Evolutionary conservation across 1,284 basidiomycete species (phyloP), one percentile per base, ranked within the genome.

Genomic region (Pascua sp.): DNA sequence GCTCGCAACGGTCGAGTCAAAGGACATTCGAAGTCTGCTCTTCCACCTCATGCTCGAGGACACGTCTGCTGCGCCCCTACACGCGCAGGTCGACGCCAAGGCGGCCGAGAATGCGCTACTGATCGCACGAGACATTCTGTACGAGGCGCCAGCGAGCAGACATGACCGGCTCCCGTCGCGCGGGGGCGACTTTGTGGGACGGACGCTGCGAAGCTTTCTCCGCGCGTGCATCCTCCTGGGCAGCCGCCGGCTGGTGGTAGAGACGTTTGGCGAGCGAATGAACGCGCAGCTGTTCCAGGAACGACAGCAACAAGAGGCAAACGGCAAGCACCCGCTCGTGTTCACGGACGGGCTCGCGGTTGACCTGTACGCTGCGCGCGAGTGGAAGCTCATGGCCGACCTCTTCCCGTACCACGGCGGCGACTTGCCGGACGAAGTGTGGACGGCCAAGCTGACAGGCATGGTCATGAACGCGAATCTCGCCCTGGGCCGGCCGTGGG

Each of bases 401-500:
- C 47, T 69, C 8, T 64, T 68, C 52, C 49, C 48, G 43, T 43
- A 39, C 8, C 24, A 32, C 7, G 38, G 49, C 15, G 53, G 48
- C n/a, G 47, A 42, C n/a, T 38, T 60, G 16, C 68, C 69, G 2
- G 16, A 42, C 17, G 37, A 51, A 12, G 46, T 54, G 5, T 63
- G 57, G 45, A 67, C 67, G 0, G 52, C 67, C 0, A 37, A 56
- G 1, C 42, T 68, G 36, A 18, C 70, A 1, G 53, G 56, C 3
- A 55, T 56, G 17, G 59, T 62, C 37, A 64, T 71, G 60, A 62
- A 64, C 17, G 66, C 69, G 13, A 60, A 66, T 47, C 55, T 73
- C 12, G 60, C 55, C n/a, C 54, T 57, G 11, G 52, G 51, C n/a
- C 57, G 65, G 52, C 59, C 64, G 9, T 55, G 60, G n/a, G 66